Percentiles rank a stretch among this genome's conserved stretches.
phyloP scores from a whole-genome alignment of 176 grass and related monocot species.

The Luzula sylvatica region DNA sequence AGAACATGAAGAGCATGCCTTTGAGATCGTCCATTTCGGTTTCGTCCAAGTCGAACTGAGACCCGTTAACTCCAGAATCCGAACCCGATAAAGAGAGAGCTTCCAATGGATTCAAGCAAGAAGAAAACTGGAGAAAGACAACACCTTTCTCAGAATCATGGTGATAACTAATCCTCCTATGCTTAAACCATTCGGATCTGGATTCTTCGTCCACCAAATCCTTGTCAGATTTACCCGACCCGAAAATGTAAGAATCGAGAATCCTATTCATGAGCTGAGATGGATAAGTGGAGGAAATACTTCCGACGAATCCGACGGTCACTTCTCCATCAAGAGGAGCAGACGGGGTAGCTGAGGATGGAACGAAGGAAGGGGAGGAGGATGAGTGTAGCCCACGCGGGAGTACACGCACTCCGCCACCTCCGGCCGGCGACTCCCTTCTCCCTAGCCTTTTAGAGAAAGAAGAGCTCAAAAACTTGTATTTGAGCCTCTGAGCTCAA shows the following conservation, averaged over 20 bases:
- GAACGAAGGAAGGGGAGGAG: slow-evolving; percentile 11
- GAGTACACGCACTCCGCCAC: slow-evolving; percentile 22
- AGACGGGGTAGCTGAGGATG: slow-evolving; percentile 3
- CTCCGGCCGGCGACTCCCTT: slow-evolving; percentile 33
- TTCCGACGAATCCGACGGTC: slow-evolving; percentile 55
- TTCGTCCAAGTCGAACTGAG: slow-evolving; percentile 17
- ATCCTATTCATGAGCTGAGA: slow-evolving; percentile 63
- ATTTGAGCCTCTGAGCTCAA: no score
- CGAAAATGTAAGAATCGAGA: slow-evolving; percentile 55
- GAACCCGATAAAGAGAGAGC: slow-evolving; percentile 2
- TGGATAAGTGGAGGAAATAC: slow-evolving; percentile 16
- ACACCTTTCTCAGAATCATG: slow-evolving; percentile 42
- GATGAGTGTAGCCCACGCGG: slow-evolving; percentile 20
- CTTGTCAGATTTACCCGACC: slow-evolving; percentile 36
- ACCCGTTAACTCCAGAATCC: not conserved
- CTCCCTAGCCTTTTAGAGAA: slow-evolving; percentile 36
- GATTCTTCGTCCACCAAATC: slow-evolving; percentile 18
- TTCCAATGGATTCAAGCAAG: slow-evolving; percentile 17
- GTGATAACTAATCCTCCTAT: slow-evolving; percentile 55
- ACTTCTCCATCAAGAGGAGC: slow-evolving; percentile 45
- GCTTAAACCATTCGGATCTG: slow-evolving; percentile 28
- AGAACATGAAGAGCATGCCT: slow-evolving; percentile 84
- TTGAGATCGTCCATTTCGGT: slow-evolving; percentile 29
- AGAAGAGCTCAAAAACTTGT: no score
- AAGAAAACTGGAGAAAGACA: slow-evolving; percentile 57